These are phyloP conservation scores for Hygrophila difformis DNA, from an alignment of 257 asterid genomes.

Conservation along the genomic window DNA sequence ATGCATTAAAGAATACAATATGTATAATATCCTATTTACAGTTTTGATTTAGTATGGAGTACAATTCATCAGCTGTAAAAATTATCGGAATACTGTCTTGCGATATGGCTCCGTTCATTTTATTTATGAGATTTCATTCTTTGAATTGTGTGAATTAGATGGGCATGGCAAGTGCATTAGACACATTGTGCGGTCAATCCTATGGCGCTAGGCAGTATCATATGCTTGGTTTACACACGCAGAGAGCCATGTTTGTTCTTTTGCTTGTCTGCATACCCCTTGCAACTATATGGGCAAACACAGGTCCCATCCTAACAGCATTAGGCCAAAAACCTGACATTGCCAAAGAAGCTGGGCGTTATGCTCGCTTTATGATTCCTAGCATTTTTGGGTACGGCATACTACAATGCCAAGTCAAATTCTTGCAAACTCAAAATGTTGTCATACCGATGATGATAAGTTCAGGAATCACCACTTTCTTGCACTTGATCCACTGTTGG, in stretches of 20 bases:
- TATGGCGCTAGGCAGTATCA: constrained; percentile 78
- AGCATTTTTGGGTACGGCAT: constrained; percentile 52
- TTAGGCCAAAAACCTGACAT: constrained; percentile 71
- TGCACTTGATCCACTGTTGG: constrained; percentile 60
- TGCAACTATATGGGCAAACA: constrained; percentile 60
- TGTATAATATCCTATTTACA: too few relatives aligned
- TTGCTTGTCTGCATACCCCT: constrained; percentile 56
- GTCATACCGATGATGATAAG: constrained; percentile 81
- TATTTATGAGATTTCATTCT: too few relatives aligned
- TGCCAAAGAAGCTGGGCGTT: constrained; percentile 59
- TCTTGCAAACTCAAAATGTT: constrained; percentile 66
- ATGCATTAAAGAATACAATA: too few relatives aligned
- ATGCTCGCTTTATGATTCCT: constrained; percentile 64
- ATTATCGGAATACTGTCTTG: too few relatives aligned
- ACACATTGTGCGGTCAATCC: constrained; percentile 79
- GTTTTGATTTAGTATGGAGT: too few relatives aligned
- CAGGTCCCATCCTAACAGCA: constrained; percentile 41
- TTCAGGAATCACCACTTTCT: constrained; percentile 46
- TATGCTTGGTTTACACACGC: constrained; percentile 77
- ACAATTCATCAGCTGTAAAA: too few relatives aligned
- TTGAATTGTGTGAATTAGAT: constrained; percentile 23
- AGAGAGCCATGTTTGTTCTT: constrained; percentile 64
- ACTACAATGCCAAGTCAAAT: constrained; percentile 70
- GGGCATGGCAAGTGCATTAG: constrained; percentile 89
- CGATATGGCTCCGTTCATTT: too few relatives aligned